phyloP scores from a whole-genome alignment of 805 yeast species.

The Ogataea wickerhamii region DNA sequence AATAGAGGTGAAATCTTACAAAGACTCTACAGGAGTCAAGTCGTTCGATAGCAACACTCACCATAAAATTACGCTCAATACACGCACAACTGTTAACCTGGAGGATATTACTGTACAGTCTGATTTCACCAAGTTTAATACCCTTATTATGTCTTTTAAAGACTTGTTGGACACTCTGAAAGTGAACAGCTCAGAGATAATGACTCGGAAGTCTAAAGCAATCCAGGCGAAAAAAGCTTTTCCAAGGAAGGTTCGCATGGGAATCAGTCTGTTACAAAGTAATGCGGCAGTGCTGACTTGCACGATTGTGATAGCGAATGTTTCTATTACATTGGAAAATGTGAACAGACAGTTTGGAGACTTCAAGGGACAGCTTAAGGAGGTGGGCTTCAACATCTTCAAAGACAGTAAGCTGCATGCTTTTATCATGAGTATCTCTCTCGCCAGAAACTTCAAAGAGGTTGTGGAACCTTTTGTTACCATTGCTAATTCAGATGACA shows the following conservation, averaged over 20 bases:
- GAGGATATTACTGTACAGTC: constrained; percentile 29
- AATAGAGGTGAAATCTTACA: constrained; percentile 7
- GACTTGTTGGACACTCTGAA: neutral
- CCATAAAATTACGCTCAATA: constrained; percentile 24
- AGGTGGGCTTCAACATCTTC: constrained; percentile 17
- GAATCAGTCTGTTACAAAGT: constrained; percentile 24
- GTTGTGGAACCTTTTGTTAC: constrained; percentile 30
- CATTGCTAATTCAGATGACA: constrained; percentile 33
- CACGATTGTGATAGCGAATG: constrained; percentile 13
- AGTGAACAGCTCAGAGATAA: neutral
- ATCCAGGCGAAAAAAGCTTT: neutral
- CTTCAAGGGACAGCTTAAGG: constrained; percentile 17
- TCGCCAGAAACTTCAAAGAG: constrained; percentile 7
- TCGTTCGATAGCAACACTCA: constrained; percentile 28
- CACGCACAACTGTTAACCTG: constrained; percentile 14
- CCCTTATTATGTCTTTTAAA: neutral
- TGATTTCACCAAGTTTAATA: constrained; percentile 26
- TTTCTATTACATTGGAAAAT: constrained; percentile 14
- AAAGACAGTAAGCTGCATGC: constrained; percentile 14
- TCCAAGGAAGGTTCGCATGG: constrained; percentile 21
- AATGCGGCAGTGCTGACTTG: constrained; percentile 13
- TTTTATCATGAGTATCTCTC: constrained; percentile 10
- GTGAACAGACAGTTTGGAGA: constrained; percentile 35
- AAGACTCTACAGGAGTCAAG: constrained; percentile 10
- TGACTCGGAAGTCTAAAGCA: neutral